Percentiles rank a stretch among this genome's conserved stretches.
Evolutionary conservation across 768 basidiomycete species (phyloP).

Genomic region (Pleurotus sapidus): DNA sequence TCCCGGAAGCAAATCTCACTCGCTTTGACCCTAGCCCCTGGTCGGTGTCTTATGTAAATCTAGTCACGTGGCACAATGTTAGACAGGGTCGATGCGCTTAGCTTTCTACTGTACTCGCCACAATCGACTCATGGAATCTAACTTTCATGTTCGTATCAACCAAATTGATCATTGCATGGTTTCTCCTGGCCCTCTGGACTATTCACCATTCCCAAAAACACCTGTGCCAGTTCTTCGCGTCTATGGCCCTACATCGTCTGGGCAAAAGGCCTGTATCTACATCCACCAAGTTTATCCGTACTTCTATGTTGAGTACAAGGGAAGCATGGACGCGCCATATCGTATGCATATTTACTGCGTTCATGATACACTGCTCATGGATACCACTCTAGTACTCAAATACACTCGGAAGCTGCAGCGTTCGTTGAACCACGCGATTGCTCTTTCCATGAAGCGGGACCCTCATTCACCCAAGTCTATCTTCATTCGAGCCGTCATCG

Average conservation of each 20-base stretch:
- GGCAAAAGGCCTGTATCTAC: slow-evolving; percentile 81
- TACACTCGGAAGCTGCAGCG: slow-evolving; percentile 68
- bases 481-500: slow-evolving; percentile 70
- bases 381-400: slow-evolving; percentile 52
- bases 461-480: slow-evolving; percentile 55
- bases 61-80: no score
- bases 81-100: no score
- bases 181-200: slow-evolving; percentile 63
- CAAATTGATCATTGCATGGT: slow-evolving; percentile 66
- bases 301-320: slow-evolving; percentile 82
- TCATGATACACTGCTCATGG: slow-evolving; percentile 3
- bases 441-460: slow-evolving; percentile 74
- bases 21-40: slow-evolving; percentile 24
- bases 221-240: slow-evolving; percentile 82
- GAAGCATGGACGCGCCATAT: slow-evolving; percentile 55
- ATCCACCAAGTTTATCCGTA: slow-evolving; percentile 95
- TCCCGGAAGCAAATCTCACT: slow-evolving; percentile 14
- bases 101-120: no score
- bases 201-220: slow-evolving; percentile 43
- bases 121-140: slow-evolving; percentile 10
- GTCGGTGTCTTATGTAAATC: no score
- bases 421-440: slow-evolving; percentile 85
- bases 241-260: slow-evolving; percentile 77
- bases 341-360: slow-evolving; percentile 38
- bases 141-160: slow-evolving; percentile 42